Evolutionary conservation across 78 protist species (phyloP).

Genomic region (Bigelowiella natans): DNA sequence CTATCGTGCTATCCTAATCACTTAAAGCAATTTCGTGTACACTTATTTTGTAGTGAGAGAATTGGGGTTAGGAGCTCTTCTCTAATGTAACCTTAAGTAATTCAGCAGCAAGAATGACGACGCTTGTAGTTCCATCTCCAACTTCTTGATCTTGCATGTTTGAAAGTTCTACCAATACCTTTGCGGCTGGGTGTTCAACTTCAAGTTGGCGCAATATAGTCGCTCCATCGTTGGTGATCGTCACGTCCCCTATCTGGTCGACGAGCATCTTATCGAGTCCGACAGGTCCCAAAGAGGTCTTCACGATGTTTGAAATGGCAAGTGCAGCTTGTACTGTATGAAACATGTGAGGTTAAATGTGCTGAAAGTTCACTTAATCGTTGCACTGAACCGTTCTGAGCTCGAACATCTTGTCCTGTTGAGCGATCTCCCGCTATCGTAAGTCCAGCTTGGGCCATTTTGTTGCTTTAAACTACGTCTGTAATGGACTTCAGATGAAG

Average conservation of each 20-base stretch:
- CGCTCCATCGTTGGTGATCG: conserved; percentile 64
- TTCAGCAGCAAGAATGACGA: conserved; percentile 96
- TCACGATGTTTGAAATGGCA: conserved; percentile 91
- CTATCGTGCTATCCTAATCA: neutral
- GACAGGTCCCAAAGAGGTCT: conserved; percentile 94
- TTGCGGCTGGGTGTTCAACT: conserved; percentile 89
- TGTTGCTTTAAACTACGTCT: too few relatives aligned
- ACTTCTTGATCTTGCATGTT: conserved; percentile 85
- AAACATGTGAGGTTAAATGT: neutral
- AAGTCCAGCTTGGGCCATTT: too few relatives aligned
- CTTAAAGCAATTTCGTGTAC: neutral
- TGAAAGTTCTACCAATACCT: conserved; percentile 56
- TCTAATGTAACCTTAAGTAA: conserved; percentile 65
- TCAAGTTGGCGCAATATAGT: conserved; percentile 37
- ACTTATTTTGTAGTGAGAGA: too few relatives aligned
- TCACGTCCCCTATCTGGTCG: conserved; percentile 75
- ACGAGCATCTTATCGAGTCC: conserved; percentile 99
- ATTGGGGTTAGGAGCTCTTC: too few relatives aligned
- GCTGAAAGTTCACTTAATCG: neutral
- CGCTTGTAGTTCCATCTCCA: conserved; percentile 97
- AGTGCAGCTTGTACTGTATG: conserved; percentile 71
- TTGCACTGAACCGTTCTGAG: conserved; percentile 69
- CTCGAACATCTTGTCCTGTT: conserved; percentile 68
- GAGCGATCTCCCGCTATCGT: conserved; percentile 50
- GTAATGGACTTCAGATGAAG: too few relatives aligned